A percentile compares a stretch with the other conserved stretches of the same genome.
These are phyloP conservation scores for Fragaria nilgerrensis DNA, from an alignment of 306 rosid species.

Conservation along the genomic window DNA sequence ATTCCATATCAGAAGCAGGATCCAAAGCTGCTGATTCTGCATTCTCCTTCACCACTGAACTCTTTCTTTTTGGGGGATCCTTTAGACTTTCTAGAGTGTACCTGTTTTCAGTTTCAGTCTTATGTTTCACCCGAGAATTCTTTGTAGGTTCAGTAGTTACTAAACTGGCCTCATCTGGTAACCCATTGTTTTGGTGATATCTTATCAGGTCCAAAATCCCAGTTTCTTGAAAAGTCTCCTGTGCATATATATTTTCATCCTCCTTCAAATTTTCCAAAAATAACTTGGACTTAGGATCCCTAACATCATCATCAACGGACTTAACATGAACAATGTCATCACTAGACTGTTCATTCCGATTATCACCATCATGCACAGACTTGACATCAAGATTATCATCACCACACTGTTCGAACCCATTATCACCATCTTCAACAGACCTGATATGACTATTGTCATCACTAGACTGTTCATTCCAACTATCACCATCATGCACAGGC, in stretches of 20 bases:
- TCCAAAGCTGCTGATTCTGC: neutral
- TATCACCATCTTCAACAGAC: neutral
- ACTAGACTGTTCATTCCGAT: neutral
- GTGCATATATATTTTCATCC: neutral
- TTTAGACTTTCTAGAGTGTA: neutral
- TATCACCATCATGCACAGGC: neutral
- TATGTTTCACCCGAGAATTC: slow-evolving; percentile 14
- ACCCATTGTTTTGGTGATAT: neutral
- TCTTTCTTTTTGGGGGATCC: slow-evolving; percentile 8
- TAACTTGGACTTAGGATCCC: neutral
- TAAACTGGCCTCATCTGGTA: neutral
- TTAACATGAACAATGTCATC: neutral
- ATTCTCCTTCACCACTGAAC: slow-evolving; percentile 5
- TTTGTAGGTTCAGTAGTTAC: slow-evolving; percentile 3
- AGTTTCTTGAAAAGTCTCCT: neutral
- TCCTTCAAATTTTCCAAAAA: neutral
- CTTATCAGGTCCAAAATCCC: neutral
- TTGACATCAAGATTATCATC: neutral
- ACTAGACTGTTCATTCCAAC: neutral
- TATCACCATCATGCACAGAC: neutral
- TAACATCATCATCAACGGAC: neutral
- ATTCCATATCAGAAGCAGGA: neutral
- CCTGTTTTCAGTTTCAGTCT: neutral
- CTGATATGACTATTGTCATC: neutral
- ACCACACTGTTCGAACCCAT: neutral